Conservation (phyloP, 768 basidiomycete genomes). For the Serendipita vermifera region DNA sequence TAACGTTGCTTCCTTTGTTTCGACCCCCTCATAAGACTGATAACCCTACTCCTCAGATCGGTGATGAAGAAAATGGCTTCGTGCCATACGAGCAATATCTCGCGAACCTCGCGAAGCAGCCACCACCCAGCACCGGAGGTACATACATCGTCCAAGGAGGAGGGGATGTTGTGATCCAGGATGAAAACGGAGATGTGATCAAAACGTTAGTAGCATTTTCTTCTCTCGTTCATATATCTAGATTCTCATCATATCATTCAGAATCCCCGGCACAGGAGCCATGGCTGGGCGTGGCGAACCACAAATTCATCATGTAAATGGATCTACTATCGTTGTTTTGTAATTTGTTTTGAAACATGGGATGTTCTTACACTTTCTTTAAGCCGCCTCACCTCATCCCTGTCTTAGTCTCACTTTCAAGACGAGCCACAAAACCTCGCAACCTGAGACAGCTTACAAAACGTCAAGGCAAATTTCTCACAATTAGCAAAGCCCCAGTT, state of each 20-base stretch:
- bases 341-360: constrained; percentile 4
- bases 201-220: background rate
- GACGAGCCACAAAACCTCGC: too few species aligned
- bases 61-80: constrained; percentile 5
- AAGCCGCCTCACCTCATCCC: constrained; percentile 4
- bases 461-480: too few species aligned
- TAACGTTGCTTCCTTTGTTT: background rate
- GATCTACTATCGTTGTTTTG: constrained; percentile 7
- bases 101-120: background rate
- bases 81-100: constrained; percentile 3
- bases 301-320: constrained; percentile 9
- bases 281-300: background rate
- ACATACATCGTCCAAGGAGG: constrained; percentile 8
- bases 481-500: too few species aligned
- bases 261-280: background rate
- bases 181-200: constrained; percentile 2
- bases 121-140: background rate
- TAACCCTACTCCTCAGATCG: background rate
- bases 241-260: background rate
- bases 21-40: background rate
- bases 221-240: background rate
- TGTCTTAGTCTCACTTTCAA: background rate
- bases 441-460: too few species aligned
- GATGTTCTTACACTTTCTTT: constrained; percentile 3
- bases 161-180: constrained; percentile 8